A percentile compares a stretch with the other conserved stretches of the same genome.
Conservation (phyloP, 768 basidiomycete genomes). For the Leucosporidium creatinivorum region DNA sequence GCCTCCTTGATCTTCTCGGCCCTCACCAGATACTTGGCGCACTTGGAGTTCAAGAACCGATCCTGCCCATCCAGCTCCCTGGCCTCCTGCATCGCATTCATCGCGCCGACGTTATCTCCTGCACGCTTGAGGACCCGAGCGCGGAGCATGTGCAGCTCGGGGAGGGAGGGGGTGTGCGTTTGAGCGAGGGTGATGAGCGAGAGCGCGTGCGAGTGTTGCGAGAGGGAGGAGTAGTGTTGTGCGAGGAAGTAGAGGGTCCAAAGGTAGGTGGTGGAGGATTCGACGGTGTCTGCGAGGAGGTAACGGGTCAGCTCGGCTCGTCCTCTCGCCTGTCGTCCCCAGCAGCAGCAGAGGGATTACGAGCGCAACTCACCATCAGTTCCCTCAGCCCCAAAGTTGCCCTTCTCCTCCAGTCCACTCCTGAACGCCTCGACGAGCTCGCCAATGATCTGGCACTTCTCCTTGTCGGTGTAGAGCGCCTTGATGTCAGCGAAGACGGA, state of each 20-base stretch:
- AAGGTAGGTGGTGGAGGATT: conserved; percentile 72
- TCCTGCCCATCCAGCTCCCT: conserved; percentile 84
- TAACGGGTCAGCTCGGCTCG: too few relatives aligned
- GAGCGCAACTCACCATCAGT: conserved; percentile 29
- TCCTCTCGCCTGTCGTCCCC: conserved; percentile 23
- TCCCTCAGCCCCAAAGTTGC: conserved; percentile 5
- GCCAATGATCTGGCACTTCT: conserved; percentile 64
- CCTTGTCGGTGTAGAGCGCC: conserved; percentile 59
- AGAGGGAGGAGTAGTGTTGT: conserved; percentile 70
- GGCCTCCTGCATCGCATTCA: conserved; percentile 69
- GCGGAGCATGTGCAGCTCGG: conserved; percentile 74
- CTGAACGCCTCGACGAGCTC: conserved; percentile 51
- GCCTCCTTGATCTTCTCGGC: conserved; percentile 75
- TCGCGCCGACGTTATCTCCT: conserved; percentile 71
- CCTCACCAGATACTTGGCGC: conserved; percentile 79
- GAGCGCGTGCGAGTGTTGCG: conserved; percentile 49
- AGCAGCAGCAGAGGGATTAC: conserved; percentile 31
- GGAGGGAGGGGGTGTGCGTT: conserved; percentile 82
- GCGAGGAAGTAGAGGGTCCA: conserved; percentile 96
- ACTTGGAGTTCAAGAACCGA: conserved; percentile 87
- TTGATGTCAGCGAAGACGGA: conserved; percentile 91
- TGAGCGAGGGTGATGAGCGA: conserved; percentile 60
- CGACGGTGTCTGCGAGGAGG: conserved; percentile 38
- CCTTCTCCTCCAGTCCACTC: conserved; percentile 20
- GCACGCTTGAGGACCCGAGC: conserved; percentile 78